phyloP scores from a whole-genome alignment of 371 early-diverging fungal species.

The Mortierella sp. region DNA sequence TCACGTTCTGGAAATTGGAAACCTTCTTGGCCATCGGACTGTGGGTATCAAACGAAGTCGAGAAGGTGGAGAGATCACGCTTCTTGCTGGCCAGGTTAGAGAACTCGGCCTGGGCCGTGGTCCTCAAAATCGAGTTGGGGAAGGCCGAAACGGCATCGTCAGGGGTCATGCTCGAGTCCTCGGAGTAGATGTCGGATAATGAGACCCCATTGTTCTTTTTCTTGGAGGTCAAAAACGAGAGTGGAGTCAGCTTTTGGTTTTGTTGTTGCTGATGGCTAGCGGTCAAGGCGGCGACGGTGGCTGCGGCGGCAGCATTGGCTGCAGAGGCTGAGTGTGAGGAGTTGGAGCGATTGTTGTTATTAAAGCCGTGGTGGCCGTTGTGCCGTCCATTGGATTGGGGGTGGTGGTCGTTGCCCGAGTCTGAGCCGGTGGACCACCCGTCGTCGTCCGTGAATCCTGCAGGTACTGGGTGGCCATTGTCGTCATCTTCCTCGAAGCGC shows the following conservation, averaged over 20 bases:
- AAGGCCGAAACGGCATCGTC: constrained; percentile 47
- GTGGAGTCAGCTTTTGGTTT: constrained; percentile 46
- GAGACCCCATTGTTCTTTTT: constrained; percentile 48
- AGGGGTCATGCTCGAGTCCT: constrained; percentile 28
- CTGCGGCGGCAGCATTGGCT: constrained; percentile 31
- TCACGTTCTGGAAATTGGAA: constrained; percentile 39
- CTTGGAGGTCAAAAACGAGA: constrained; percentile 42
- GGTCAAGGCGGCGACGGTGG: constrained; percentile 45
- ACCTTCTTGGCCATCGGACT: constrained; percentile 53
- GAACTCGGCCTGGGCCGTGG: constrained; percentile 39
- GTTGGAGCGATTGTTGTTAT: constrained; percentile 7
- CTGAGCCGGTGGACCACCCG: constrained; percentile 54
- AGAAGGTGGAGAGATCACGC: constrained; percentile 51
- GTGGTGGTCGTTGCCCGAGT: constrained; percentile 21
- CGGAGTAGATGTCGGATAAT: constrained; percentile 48
- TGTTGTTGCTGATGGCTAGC: constrained; percentile 45
- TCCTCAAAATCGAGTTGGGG: constrained; percentile 47
- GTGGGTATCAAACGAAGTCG: constrained; percentile 55
- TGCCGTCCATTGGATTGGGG: constrained; percentile 26
- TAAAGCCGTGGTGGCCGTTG: constrained; percentile 21
- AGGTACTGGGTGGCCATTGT: constrained; percentile 51
- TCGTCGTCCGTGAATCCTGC: constrained; percentile 56
- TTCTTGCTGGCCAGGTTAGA: constrained; percentile 46
- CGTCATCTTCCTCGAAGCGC: constrained; percentile 84
- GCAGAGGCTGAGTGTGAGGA: constrained; percentile 4